Base-by-base conservation (phyloP, 805 yeast genomes). In the Yamadazyma endophytica region DNA sequence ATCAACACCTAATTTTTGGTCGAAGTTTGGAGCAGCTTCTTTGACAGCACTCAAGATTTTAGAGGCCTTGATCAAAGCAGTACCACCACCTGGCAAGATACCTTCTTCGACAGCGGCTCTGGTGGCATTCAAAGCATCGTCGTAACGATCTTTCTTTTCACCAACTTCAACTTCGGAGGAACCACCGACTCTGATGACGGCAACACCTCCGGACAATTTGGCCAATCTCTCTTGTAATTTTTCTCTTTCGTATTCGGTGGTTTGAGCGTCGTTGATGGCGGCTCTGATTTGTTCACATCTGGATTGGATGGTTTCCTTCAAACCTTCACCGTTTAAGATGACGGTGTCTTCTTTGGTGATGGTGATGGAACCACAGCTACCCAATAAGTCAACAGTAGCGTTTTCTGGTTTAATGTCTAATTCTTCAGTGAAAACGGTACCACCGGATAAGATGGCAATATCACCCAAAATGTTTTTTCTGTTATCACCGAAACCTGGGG, bases 91-190 rank as follows among this genome's bases (percentile, higher is more conserved):
- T 56, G 98, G 98, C 47, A 92, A 75, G 57, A 92, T 88, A 68
- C 98, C 98, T 67, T 87, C 96, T 68, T 90, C 90, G 43, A 92
- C 96, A 45, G 98, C 98, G 40, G 98, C 97, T 67, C 97, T 87
- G 32, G 97, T 92, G 35, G 98, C 97, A 58, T 92, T 90, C 58
- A 92, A 75, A 17, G 98, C 97, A 70, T 92, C 98, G 53, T 92
- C 97, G 56, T 88, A 86, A 68, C 98, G 83, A 64, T 92, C 98
- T 74, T 92, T 92, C 92, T 92, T 92, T 75, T 92, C 98, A 56
- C 97, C 94, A 46, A 92, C 98, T 70, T 92, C 97, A 46, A 92
- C 84, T 70, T 92, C 97, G 14, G 96, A 83, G 27, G 95, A 62
- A 49, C 98, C 98, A 61, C 98, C 98, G 41, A 90, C 97, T 72